Conservation (phyloP, 1,284 basidiomycete genomes). For the Porodaedalea pini region DNA sequence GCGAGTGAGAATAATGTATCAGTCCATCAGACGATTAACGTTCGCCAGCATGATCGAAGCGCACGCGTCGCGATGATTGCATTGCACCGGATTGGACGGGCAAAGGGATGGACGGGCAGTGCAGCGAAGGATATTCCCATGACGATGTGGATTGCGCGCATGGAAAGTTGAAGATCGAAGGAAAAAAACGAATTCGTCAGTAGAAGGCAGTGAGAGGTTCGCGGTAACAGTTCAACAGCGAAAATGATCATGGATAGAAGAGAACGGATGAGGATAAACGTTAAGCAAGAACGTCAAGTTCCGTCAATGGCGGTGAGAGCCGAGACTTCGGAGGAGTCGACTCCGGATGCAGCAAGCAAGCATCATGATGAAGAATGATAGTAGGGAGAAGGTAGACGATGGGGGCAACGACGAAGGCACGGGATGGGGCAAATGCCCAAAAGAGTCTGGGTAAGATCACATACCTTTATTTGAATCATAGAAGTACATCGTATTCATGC, state of each 20-base stretch:
- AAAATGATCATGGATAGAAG: slow-evolving; percentile 4
- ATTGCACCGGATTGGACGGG: slow-evolving; percentile 2
- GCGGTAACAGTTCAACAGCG: neutral
- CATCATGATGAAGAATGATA: neutral
- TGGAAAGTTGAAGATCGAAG: neutral
- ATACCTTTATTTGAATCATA: slow-evolving; percentile 87
- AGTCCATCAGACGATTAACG: slow-evolving; percentile 5
- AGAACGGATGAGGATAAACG: neutral
- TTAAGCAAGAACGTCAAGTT: neutral
- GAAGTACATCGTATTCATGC: slow-evolving; percentile 90
- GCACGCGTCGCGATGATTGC: neutral
- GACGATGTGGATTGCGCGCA: neutral
- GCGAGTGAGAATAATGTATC: neutral
- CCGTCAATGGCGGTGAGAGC: neutral
- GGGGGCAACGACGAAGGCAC: neutral
- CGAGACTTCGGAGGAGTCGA: neutral
- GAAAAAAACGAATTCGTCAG: neutral
- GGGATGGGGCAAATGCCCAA: neutral
- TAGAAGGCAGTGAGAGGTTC: neutral
- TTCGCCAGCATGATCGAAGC: slow-evolving; percentile 4
- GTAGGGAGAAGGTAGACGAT: neutral
- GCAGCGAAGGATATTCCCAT: neutral
- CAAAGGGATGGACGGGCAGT: no score
- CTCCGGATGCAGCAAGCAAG: neutral
- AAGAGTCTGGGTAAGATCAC: slow-evolving; percentile 26